These are phyloP conservation scores for Ostreobium quekettii DNA, from an alignment of 139 green algal species.

Conservation along the genomic window DNA sequence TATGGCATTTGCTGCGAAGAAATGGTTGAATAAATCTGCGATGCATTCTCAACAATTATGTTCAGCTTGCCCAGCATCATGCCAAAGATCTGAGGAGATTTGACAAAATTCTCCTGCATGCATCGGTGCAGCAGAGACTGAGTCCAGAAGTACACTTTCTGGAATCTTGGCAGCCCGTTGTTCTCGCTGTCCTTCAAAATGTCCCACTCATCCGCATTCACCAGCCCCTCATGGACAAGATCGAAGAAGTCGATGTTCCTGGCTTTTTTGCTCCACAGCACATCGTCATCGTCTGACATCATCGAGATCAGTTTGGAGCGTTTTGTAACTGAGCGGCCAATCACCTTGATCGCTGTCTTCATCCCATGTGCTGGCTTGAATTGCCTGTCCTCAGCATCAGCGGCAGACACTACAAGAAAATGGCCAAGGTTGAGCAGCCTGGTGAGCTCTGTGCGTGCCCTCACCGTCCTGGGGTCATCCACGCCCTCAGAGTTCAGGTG, in stretches of 20 bases:
- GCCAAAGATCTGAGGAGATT: constrained; percentile 14
- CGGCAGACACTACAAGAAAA: constrained; percentile 18
- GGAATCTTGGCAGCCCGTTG: constrained; percentile 23
- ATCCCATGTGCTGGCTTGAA: constrained; percentile 4
- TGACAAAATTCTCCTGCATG: constrained; percentile 7
- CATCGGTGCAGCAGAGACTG: constrained; percentile 20
- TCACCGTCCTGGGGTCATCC: background rate
- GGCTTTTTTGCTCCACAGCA: background rate
- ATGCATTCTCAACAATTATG: constrained; percentile 19
- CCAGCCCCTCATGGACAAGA: constrained; percentile 20
- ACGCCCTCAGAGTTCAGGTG: constrained; percentile 6
- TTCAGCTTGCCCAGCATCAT: constrained; percentile 22
- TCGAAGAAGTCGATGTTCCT: constrained; percentile 13
- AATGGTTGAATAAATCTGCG: constrained; percentile 26
- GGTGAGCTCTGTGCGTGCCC: constrained; percentile 16
- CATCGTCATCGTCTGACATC: no score
- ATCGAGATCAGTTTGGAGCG: no score
- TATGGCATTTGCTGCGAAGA: constrained; percentile 28
- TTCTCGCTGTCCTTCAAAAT: constrained; percentile 18
- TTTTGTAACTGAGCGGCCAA: no score
- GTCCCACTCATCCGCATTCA: constrained; percentile 30
- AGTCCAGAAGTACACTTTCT: constrained; percentile 21
- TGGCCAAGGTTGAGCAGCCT: constrained; percentile 26
- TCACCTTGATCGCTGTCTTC: no score
- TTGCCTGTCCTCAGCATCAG: constrained; percentile 14